A percentile compares a stretch with the other conserved stretches of the same genome.
Conservation (phyloP, 164 flowering plant genomes). For the Chimonanthus salicifolius region DNA sequence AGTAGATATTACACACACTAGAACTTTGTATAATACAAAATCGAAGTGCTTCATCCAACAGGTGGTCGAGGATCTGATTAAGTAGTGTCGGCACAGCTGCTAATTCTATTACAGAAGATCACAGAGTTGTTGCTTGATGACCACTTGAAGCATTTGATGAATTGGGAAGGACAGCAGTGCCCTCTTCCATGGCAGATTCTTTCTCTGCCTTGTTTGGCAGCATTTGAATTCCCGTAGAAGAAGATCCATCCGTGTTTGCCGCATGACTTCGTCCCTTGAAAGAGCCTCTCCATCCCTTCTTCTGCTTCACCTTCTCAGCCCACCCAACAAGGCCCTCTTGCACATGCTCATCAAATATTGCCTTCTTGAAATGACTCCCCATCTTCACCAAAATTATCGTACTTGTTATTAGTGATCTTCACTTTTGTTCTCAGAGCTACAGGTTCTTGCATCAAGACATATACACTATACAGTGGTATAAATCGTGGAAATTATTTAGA, state of each 20-base stretch:
- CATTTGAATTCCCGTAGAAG: slow-evolving; percentile 8
- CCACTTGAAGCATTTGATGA: neutral
- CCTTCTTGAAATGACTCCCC: slow-evolving; percentile 17
- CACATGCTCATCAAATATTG: slow-evolving; percentile 17
- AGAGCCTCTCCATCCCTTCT: neutral
- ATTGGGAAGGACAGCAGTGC: neutral
- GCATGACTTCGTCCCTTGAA: no score
- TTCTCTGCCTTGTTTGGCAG: neutral
- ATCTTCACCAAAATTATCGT: neutral
- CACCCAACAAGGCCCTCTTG: slow-evolving; percentile 13
- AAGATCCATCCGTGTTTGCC: neutral
- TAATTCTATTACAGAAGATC: no score
- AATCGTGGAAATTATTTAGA: no score
- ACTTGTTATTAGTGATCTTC: neutral
- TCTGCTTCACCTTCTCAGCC: slow-evolving; percentile 12
- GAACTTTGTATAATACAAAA: no score
- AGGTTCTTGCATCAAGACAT: no score
- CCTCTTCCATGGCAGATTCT: slow-evolving; percentile 5
- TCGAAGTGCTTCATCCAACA: no score
- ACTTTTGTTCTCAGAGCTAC: neutral
- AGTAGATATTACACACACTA: no score
- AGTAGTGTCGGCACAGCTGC: no score
- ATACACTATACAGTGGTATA: no score
- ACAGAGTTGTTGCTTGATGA: neutral
- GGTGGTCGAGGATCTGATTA: no score